Conservation (phyloP, 495 filamentous ascomycete genomes). For the Tuber umbilicatum region DNA sequence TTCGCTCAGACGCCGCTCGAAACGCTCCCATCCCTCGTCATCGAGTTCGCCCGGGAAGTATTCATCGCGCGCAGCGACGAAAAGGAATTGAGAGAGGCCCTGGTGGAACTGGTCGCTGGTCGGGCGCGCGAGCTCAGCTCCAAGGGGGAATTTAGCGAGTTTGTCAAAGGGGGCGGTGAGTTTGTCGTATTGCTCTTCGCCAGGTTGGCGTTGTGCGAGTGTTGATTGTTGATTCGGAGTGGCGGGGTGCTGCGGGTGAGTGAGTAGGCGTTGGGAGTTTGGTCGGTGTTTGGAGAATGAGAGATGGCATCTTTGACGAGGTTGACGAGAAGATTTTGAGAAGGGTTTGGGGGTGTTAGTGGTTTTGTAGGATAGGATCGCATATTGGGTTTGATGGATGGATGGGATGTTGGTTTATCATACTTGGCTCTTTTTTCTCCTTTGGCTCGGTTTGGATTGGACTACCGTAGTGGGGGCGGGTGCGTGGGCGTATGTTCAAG, state of each 20-base stretch:
- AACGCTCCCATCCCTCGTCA: conserved; percentile 13
- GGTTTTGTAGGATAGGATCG: conserved; percentile 2
- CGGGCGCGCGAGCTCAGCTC: conserved; percentile 21
- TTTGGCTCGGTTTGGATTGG: neutral
- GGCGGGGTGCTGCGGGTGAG: conserved; percentile 1
- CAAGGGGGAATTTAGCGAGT: conserved; percentile 22
- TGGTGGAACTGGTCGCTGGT: conserved; percentile 5
- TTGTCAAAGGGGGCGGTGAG: conserved; percentile 25
- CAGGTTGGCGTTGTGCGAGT: conserved; percentile 5
- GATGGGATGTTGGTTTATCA: neutral
- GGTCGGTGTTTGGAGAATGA: conserved; percentile 5
- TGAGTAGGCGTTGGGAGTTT: neutral
- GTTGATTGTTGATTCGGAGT: conserved; percentile 5
- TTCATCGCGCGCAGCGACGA: conserved; percentile 11
- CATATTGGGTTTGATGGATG: neutral
- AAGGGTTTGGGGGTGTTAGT: neutral
- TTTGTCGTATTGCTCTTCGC: conserved; percentile 21
- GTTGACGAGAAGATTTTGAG: conserved; percentile 1
- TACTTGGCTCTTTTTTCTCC: neutral
- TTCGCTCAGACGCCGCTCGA: conserved; percentile 9
- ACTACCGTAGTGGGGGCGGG: neutral
- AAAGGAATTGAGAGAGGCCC: conserved; percentile 8
- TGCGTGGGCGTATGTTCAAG: neutral
- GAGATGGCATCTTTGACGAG: neutral
- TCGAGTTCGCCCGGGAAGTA: conserved; percentile 17